A percentile compares a stretch with the other conserved stretches of the same genome.
These are phyloP conservation scores for Teratosphaeria zuluensis DNA, from an alignment of 2,329 filamentous ascomycete species.

Conservation along the genomic window DNA sequence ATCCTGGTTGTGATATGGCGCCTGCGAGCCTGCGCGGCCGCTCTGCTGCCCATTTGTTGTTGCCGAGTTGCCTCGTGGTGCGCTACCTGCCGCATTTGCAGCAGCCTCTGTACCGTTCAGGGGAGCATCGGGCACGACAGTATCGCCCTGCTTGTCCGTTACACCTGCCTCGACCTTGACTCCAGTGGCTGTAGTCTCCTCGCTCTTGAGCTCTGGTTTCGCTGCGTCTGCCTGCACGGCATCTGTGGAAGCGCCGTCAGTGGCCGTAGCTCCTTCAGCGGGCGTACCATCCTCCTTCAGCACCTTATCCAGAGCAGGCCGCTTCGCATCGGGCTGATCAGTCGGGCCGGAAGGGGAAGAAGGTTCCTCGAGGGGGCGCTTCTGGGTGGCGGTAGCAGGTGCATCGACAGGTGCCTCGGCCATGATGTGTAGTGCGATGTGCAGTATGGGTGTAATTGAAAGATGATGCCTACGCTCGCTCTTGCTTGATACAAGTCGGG, in stretches of 20 bases:
- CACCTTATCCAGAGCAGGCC: constrained; percentile 88
- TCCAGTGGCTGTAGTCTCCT: constrained; percentile 1
- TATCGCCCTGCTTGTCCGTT: constrained; percentile 56
- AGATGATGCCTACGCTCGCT: constrained; percentile 5
- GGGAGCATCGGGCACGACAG: constrained; percentile 55
- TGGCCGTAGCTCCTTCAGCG: constrained; percentile 35
- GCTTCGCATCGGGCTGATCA: constrained; percentile 95
- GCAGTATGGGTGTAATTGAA: neutral
- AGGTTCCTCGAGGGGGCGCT: constrained; percentile 93
- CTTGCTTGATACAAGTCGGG: constrained; percentile 9
- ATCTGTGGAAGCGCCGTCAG: constrained; percentile 21
- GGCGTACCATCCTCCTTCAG: constrained; percentile 51
- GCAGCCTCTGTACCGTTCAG: constrained; percentile 31
- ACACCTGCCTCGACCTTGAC: constrained; percentile 1
- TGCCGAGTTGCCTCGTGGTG: constrained; percentile 1
- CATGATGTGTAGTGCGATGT: constrained; percentile 11
- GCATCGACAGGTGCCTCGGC: constrained; percentile 31
- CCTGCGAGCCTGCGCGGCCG: constrained; percentile 37
- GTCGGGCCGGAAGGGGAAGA: constrained; percentile 85
- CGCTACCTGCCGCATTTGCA: neutral
- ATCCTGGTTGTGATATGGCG: constrained; percentile 53
- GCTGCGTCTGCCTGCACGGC: constrained; percentile 12
- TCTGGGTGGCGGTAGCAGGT: constrained; percentile 54
- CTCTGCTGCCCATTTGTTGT: constrained; percentile 43
- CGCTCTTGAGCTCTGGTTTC: constrained; percentile 17